Evolutionary conservation across 495 filamentous ascomycete genomes (phyloP).

Genomic region (Penicillium paradoxum): DNA sequence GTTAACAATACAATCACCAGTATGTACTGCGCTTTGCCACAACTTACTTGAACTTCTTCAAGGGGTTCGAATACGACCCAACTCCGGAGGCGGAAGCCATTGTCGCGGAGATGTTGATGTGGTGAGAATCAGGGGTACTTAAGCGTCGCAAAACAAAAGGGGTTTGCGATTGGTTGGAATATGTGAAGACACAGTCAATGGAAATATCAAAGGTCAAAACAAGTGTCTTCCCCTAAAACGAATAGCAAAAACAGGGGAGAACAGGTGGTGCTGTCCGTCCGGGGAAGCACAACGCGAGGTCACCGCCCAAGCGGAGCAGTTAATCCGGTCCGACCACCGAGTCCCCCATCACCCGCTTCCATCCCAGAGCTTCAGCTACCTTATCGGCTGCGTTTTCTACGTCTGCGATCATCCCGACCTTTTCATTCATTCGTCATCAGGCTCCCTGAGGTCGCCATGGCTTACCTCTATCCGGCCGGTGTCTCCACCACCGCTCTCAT

Average conservation of each 20-base stretch:
- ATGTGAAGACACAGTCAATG: neutral
- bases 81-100: slow-evolving; percentile 58
- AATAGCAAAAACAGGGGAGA: slow-evolving; percentile 14
- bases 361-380: slow-evolving; percentile 15
- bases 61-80: slow-evolving; percentile 93
- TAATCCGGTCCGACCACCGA: slow-evolving; percentile 30
- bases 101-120: slow-evolving; percentile 22
- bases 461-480: slow-evolving; percentile 60
- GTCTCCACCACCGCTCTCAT: slow-evolving; percentile 64
- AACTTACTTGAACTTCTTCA: slow-evolving; percentile 98
- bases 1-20: slow-evolving; percentile 13
- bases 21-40: neutral
- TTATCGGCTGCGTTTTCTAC: slow-evolving; percentile 13
- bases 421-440: slow-evolving; percentile 24
- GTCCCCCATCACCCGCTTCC: slow-evolving; percentile 19
- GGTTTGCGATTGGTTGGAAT: neutral
- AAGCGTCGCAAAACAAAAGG: neutral
- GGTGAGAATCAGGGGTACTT: slow-evolving; percentile 20
- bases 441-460: slow-evolving; percentile 41
- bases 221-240: slow-evolving; percentile 1
- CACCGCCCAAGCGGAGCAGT: slow-evolving; percentile 22
- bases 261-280: slow-evolving; percentile 9
- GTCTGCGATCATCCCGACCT: slow-evolving; percentile 14
- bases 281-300: slow-evolving; percentile 22
- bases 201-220: slow-evolving; percentile 1